Evolutionary conservation across 2,329 filamentous ascomycete genomes (phyloP), one percentile per base, ranked within the genome.

Genomic region (Coniochaeta ligniaria): DNA sequence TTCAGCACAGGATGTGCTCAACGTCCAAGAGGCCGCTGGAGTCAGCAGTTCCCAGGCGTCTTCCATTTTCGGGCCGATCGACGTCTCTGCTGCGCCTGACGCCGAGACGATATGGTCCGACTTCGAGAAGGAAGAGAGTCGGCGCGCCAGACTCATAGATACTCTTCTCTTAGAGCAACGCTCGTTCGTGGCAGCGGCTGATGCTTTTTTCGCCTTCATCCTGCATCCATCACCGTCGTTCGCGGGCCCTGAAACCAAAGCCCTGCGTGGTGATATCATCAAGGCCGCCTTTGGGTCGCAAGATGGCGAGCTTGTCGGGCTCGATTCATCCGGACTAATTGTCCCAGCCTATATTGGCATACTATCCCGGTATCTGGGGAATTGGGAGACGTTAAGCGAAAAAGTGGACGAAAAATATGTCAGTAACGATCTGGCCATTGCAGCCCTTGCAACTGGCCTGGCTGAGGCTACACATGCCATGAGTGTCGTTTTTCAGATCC

Each of bases 1-100:
- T 60, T 92, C 91, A 0, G 86, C 88, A 55, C 91, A 95, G 66
- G 91, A 96, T 77, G 80, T 86, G 17, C 82, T 87, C 60, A 92
- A 91, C 68, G 76, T 96, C 54, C 87, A 90, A 68, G 89, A 90
- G 67, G 89, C 89, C 17, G 84, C 88, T 14, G 89, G 88, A 22
- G 80, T 85, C 31, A 83, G 83, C 61, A 87, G 85, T 71, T 73
- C 79, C 14, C 81, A 84, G 63, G 78, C 82, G 70, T 77, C 86
- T 65, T 77, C 81, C 69, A 74, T 91, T 69, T 69, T 84, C 65
- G 75, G 83, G 24, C 75, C 83, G 60, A 67, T 87, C 31, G 80
- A 78, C 52, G 74, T 78, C 3, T 70, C 75, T 0, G 73, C 74
- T 20, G 77, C 76, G 17, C 66, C 75, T 57, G 83, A 85, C 66